phyloP scores from a whole-genome alignment of 345 rosid species.

The Toxicodendron radicans region DNA sequence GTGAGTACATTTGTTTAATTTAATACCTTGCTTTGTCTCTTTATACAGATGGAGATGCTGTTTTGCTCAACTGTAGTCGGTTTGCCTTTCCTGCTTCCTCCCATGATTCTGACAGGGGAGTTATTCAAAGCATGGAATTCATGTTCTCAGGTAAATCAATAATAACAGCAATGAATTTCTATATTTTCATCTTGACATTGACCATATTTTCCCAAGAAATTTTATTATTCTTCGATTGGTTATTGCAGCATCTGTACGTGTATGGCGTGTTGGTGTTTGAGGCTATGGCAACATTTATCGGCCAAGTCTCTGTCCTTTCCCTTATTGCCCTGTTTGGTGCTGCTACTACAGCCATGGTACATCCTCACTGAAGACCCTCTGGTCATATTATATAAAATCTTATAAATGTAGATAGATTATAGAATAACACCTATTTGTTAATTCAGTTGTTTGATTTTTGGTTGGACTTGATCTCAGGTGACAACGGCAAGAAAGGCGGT shows the following conservation, averaged over 20 bases:
- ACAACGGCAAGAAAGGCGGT: slow-evolving; percentile 74
- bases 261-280: slow-evolving; percentile 88
- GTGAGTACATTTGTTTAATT: background rate
- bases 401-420: too few species aligned
- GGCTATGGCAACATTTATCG: slow-evolving; percentile 94
- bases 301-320: slow-evolving; percentile 91
- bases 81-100: slow-evolving; percentile 83
- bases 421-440: background rate
- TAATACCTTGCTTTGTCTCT: background rate
- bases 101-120: slow-evolving; percentile 97
- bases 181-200: background rate
- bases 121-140: slow-evolving; percentile 90
- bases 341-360: slow-evolving; percentile 94
- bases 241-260: slow-evolving; percentile 81
- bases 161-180: slow-evolving; percentile 1
- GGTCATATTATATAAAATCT: background rate
- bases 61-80: slow-evolving; percentile 95
- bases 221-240: background rate
- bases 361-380: background rate
- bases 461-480: slow-evolving; percentile 33
- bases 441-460: background rate
- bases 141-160: slow-evolving; percentile 65
- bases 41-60: slow-evolving; percentile 84
- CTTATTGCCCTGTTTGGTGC: slow-evolving; percentile 96
- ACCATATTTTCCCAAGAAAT: background rate